phyloP scores from a whole-genome alignment of 2,329 filamentous ascomycete species.

The Cladobotryum mycophilum region DNA sequence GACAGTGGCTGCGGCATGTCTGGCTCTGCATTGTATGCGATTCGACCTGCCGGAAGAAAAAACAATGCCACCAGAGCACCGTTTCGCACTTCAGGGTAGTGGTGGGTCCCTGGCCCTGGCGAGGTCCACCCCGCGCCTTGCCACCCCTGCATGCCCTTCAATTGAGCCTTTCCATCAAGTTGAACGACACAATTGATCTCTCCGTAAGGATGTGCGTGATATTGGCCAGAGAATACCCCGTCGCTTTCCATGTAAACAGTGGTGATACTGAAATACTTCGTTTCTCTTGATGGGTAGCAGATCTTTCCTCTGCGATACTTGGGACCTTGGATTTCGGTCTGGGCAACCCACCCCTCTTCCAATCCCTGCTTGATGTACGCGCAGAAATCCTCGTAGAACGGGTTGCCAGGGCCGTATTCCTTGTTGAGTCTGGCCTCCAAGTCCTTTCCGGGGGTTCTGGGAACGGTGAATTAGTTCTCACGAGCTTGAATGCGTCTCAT shows the following conservation, averaged over 20 bases:
- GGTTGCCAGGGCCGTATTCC: constrained; percentile 36
- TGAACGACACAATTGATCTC: constrained; percentile 51
- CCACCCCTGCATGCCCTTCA: constrained; percentile 52
- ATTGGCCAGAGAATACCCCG: constrained; percentile 45
- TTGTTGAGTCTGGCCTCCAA: constrained; percentile 38
- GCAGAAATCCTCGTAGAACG: constrained; percentile 38
- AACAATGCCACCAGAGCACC: constrained; percentile 47
- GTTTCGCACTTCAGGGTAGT: constrained; percentile 47
- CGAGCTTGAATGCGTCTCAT: no score
- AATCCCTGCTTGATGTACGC: constrained; percentile 32
- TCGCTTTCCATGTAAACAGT: constrained; percentile 51
- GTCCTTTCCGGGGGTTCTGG: constrained; percentile 39
- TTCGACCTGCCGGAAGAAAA: constrained; percentile 49
- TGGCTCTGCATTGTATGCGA: constrained; percentile 41
- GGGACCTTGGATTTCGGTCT: constrained; percentile 35
- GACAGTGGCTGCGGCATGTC: constrained; percentile 33
- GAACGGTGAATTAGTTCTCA: no score
- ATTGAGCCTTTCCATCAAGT: constrained; percentile 41
- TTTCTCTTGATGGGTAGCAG: constrained; percentile 37
- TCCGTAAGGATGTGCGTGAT: constrained; percentile 47
- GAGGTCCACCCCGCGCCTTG: constrained; percentile 50
- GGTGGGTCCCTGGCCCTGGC: constrained; percentile 49
- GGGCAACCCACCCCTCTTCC: constrained; percentile 39
- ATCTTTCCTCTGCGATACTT: constrained; percentile 44
- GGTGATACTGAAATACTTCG: constrained; percentile 49